A percentile compares a stretch with the other conserved stretches of the same genome.
Conservation (phyloP, 2,329 filamentous ascomycete genomes). For the Aspergillus intermedius region DNA sequence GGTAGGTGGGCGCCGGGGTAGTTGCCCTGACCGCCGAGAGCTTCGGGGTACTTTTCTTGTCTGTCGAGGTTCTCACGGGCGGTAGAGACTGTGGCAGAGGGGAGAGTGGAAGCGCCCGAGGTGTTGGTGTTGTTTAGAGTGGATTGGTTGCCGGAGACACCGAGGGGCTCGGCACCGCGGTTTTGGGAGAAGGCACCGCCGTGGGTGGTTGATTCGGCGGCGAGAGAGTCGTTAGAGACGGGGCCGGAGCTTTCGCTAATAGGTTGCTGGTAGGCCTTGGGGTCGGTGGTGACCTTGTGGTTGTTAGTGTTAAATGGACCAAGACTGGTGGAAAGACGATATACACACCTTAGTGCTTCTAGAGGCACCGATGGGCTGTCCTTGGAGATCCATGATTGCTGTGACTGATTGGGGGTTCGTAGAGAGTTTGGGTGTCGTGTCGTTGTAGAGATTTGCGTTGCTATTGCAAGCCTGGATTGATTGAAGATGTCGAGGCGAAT, state of each 20-base stretch:
- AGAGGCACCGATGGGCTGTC: slow-evolving; percentile 26
- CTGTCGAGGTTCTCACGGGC: slow-evolving; percentile 40
- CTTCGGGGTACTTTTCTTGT: slow-evolving; percentile 38
- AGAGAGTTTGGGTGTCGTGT: neutral
- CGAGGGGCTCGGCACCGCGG: slow-evolving; percentile 45
- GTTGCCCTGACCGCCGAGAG: slow-evolving; percentile 31
- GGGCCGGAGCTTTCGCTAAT: slow-evolving; percentile 58
- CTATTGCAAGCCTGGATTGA: neutral
- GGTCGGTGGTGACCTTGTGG: slow-evolving; percentile 41
- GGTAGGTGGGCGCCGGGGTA: slow-evolving; percentile 32
- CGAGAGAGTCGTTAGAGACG: slow-evolving; percentile 64
- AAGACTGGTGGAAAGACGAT: neutral
- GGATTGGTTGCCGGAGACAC: slow-evolving; percentile 47
- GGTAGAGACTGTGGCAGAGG: slow-evolving; percentile 42
- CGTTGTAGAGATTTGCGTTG: neutral
- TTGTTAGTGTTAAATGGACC: neutral
- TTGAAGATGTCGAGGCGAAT: neutral
- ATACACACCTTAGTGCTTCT: slow-evolving; percentile 31
- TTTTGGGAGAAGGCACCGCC: slow-evolving; percentile 59
- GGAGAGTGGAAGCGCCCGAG: slow-evolving; percentile 46
- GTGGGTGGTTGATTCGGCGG: slow-evolving; percentile 60
- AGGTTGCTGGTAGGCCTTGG: slow-evolving; percentile 43
- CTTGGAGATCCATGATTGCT: slow-evolving; percentile 38
- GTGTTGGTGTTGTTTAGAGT: slow-evolving; percentile 53
- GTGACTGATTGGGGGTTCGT: slow-evolving; percentile 2